phyloP scores from a whole-genome alignment of 148 eudicot genomes.

The Vaccinium myrtillus region DNA sequence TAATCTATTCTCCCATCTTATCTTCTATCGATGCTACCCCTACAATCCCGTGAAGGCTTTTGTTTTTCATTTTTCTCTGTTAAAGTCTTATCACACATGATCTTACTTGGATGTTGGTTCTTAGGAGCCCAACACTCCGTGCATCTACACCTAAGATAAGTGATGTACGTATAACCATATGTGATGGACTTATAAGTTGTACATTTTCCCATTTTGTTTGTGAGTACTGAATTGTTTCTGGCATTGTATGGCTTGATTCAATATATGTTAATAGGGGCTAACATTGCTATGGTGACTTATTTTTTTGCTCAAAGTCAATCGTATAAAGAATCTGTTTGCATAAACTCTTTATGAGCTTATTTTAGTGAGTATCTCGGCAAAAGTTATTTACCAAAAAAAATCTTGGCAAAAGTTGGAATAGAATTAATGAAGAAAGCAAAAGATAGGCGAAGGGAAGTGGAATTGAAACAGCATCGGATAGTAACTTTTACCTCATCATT shows the following conservation, averaged over 20 bases:
- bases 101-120: neutral
- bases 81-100: neutral
- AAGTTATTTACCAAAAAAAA: neutral
- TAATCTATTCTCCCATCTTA: neutral
- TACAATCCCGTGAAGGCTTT: neutral
- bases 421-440: neutral
- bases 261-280: neutral
- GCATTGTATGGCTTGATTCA: neutral
- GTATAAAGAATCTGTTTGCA: neutral
- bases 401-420: neutral
- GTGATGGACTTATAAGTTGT: neutral
- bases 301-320: conserved; percentile 3
- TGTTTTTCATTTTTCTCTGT: neutral
- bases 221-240: conserved; percentile 7
- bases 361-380: neutral
- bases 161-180: neutral
- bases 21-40: neutral
- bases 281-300: neutral
- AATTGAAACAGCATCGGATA: neutral
- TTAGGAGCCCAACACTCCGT: neutral
- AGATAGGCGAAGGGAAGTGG: neutral
- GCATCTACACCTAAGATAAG: neutral
- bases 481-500: neutral
- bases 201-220: neutral
- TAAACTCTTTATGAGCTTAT: neutral